Conservation (phyloP, 257 asterid genomes). For the Nicotiana undulata region DNA sequence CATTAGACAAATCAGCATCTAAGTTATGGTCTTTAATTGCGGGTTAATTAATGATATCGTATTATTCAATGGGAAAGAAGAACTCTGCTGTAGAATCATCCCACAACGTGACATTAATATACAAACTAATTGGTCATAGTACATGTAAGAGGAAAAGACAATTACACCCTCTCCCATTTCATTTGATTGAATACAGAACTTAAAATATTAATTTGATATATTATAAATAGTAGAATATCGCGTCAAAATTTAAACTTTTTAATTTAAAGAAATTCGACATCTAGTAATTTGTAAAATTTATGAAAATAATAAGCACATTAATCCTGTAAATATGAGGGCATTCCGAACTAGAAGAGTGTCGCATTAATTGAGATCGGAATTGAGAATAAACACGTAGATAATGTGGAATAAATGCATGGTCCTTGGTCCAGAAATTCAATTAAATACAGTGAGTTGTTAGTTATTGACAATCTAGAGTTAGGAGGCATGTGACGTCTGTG, state of each 20-base stretch:
- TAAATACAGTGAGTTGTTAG: not conserved
- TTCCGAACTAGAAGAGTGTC: not conserved
- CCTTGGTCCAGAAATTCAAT: not conserved
- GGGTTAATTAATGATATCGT: not conserved
- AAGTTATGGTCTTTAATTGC: not conserved
- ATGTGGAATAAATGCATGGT: not conserved
- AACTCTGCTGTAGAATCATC: not conserved
- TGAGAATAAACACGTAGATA: not conserved
- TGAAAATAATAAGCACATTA: not conserved
- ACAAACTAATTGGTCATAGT: not conserved
- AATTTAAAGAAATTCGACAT: not conserved
- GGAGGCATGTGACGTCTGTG: not conserved
- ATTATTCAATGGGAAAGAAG: not conserved
- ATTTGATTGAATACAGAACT: not conserved
- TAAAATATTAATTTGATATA: not conserved
- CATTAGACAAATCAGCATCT: not conserved
- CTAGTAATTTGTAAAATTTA: not conserved
- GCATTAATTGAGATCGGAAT: not conserved
- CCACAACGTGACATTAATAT: not conserved
- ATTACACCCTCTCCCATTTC: not conserved
- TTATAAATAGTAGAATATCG: not conserved
- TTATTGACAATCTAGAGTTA: conserved; percentile 7
- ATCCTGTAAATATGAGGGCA: not conserved
- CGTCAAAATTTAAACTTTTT: not conserved
- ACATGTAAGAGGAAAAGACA: not conserved